These are phyloP conservation scores for Zalaria obscura DNA, from an alignment of 2,329 filamentous ascomycete genomes.

Conservation along the genomic window DNA sequence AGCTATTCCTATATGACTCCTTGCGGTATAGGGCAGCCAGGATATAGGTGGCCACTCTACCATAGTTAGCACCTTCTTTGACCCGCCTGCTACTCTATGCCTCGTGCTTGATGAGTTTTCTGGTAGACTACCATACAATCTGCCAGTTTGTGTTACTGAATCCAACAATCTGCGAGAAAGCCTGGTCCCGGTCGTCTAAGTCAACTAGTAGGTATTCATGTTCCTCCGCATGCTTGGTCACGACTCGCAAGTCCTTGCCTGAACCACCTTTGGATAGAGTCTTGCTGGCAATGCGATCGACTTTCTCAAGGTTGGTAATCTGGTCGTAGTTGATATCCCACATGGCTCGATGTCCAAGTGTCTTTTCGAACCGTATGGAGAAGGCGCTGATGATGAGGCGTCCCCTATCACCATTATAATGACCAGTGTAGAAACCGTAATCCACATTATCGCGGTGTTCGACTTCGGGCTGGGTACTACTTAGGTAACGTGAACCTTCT, in stretches of 20 bases:
- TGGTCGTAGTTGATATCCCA: not conserved
- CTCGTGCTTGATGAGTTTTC: too few species aligned
- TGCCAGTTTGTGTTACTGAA: not conserved
- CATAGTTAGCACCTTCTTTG: too few species aligned
- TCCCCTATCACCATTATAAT: not conserved
- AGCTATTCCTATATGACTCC: too few species aligned
- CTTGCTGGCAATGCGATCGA: not conserved
- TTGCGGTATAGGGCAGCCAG: too few species aligned
- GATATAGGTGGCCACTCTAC: too few species aligned
- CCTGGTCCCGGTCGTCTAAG: not conserved
- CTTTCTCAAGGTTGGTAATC: not conserved
- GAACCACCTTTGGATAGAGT: not conserved
- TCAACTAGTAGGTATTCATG: not conserved
- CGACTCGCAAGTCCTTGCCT: not conserved
- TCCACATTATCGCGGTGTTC: not conserved
- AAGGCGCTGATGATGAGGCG: not conserved
- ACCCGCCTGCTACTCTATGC: too few species aligned
- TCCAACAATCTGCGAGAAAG: not conserved
- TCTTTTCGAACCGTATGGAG: not conserved
- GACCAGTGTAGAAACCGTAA: not conserved
- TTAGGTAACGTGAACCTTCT: not conserved
- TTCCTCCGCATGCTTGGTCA: not conserved
- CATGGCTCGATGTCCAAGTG: not conserved
- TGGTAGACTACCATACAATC: not conserved
- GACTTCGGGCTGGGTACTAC: not conserved